Evolutionary conservation across 306 rosid species (phyloP).

Genomic region (Prunus campanulata): DNA sequence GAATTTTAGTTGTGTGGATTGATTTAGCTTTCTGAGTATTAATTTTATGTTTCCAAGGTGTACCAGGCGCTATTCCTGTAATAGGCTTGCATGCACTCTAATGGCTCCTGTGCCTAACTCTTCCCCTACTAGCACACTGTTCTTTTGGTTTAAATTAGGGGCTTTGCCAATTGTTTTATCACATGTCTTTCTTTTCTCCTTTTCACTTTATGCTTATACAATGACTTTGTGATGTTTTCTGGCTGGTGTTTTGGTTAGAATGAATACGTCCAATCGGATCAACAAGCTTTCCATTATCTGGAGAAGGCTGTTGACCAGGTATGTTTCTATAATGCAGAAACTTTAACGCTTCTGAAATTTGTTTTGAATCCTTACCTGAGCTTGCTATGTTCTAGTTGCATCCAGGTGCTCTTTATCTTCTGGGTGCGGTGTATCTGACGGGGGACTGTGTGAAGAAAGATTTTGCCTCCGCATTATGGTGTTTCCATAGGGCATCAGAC

Average conservation of each 20-base stretch:
- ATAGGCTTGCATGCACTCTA: no score
- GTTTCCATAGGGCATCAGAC: slow-evolving; percentile 87
- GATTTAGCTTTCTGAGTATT: neutral
- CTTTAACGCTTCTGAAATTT: slow-evolving; percentile 9
- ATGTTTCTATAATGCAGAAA: slow-evolving; percentile 24
- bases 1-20: neutral
- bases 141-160: no score
- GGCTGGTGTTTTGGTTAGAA: slow-evolving; percentile 43
- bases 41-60: neutral
- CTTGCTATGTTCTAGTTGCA: slow-evolving; percentile 61
- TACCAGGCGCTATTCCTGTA: no score
- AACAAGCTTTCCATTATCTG: slow-evolving; percentile 89
- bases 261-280: slow-evolving; percentile 75
- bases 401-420: slow-evolving; percentile 92
- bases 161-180: neutral
- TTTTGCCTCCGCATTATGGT: slow-evolving; percentile 76
- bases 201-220: neutral
- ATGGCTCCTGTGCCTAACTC: no score
- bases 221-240: neutral
- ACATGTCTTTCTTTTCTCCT: neutral
- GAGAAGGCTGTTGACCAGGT: slow-evolving; percentile 97
- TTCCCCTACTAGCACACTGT: no score
- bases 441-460: slow-evolving; percentile 88
- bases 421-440: slow-evolving; percentile 81
- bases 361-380: slow-evolving; percentile 36